Evolutionary conservation across 1,139 yeast genomes (phyloP).

Genomic region (Nadsonia commutata): DNA sequence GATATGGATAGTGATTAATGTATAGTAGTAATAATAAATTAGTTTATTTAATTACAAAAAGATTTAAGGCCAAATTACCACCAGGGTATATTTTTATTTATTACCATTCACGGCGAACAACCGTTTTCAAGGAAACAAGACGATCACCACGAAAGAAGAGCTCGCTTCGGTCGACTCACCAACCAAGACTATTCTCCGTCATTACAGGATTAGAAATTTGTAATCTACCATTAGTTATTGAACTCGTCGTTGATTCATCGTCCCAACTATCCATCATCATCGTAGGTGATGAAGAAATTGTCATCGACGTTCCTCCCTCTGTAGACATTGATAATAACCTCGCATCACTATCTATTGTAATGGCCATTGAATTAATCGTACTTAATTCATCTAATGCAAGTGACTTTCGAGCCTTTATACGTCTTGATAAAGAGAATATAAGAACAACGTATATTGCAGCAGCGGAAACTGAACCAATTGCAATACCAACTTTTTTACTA

Average conservation of each 20-base stretch:
- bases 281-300: not conserved
- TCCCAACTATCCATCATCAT: not conserved
- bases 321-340: too few relatives aligned
- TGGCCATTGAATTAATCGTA: not conserved
- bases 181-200: not conserved
- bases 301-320: too few relatives aligned
- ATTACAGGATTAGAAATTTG: not conserved
- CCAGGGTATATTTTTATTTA: too few relatives aligned
- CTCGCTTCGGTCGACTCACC: too few relatives aligned
- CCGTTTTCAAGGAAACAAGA: too few relatives aligned
- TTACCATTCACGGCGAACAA: too few relatives aligned
- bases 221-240: not conserved
- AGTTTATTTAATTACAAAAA: too few relatives aligned
- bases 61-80: too few relatives aligned
- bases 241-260: not conserved
- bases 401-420: conserved; percentile 17
- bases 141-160: too few relatives aligned
- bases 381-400: conserved; percentile 3
- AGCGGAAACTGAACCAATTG: conserved; percentile 26
- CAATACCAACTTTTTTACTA: conserved; percentile 23
- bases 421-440: conserved; percentile 21
- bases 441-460: conserved; percentile 23
- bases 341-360: not conserved
- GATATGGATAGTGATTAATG: conserved; percentile 47
- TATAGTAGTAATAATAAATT: too few relatives aligned